Percentiles rank a stretch among this genome's conserved stretches.
These are phyloP conservation scores for Blastobotrys terrestris DNA, from an alignment of 805 yeast species.

Conservation along the genomic window DNA sequence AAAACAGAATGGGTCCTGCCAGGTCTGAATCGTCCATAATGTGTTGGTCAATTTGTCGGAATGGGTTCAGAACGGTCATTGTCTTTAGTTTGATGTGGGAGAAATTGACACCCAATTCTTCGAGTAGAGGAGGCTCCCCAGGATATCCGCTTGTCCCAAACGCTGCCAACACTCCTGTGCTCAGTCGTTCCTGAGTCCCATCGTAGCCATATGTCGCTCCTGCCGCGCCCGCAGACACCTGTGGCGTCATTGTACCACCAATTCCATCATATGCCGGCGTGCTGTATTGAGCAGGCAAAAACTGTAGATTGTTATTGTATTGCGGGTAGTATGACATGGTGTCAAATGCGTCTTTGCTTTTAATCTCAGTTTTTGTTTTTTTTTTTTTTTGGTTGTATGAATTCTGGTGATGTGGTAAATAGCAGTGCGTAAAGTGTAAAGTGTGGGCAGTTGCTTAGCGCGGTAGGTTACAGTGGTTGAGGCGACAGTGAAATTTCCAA, in stretches of 20 bases:
- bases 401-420: background rate
- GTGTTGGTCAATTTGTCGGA: constrained; percentile 59
- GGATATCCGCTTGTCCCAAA: constrained; percentile 90
- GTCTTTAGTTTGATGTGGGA: constrained; percentile 79
- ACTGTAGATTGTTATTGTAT: constrained; percentile 13
- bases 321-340: constrained; percentile 18
- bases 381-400: too few species aligned
- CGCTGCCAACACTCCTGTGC: constrained; percentile 82
- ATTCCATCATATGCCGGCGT: constrained; percentile 16
- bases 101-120: constrained; percentile 91
- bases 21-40: constrained; percentile 83
- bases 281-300: constrained; percentile 17
- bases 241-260: constrained; percentile 19
- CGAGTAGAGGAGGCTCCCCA: constrained; percentile 88
- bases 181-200: constrained; percentile 38
- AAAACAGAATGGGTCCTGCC: constrained; percentile 92
- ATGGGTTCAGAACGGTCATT: constrained; percentile 76
- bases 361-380: background rate
- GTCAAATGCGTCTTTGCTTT: background rate
- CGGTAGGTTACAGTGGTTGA: background rate
- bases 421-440: background rate
- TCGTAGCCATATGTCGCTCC: constrained; percentile 13
- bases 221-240: background rate
- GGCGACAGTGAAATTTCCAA: background rate
- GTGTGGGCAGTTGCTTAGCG: background rate